Evolutionary conservation across 2,329 filamentous ascomycete species (phyloP), one percentile per base, ranked within the genome.

Genomic region (Pleoardoris graminearum): DNA sequence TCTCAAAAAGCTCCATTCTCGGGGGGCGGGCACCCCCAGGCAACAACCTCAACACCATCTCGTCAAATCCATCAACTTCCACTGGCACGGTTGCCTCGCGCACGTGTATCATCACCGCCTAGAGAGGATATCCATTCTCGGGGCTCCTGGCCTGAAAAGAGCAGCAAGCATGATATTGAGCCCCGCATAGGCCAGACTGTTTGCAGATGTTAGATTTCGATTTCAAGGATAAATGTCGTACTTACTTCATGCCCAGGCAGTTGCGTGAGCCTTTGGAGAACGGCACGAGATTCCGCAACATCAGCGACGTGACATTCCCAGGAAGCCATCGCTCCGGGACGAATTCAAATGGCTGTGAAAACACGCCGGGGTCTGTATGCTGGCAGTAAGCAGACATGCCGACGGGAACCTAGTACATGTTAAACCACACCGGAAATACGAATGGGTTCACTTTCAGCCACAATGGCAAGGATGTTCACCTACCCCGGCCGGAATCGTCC

Each of bases 81-180:
- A n/a, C n/a, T n/a, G n/a, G n/a, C n/a, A n/a, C n/a, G n/a, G n/a
- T n/a, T n/a, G n/a, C n/a, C n/a, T n/a, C n/a, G n/a, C n/a, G n/a
- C n/a, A n/a, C n/a, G n/a, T n/a, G n/a, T n/a, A n/a, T n/a, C n/a
- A n/a, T n/a, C n/a, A n/a, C n/a, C n/a, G n/a, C n/a, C n/a, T n/a
- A n/a, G n/a, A n/a, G n/a, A n/a, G n/a, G n/a, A n/a, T n/a, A n/a
- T n/a, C n/a, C n/a, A n/a, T n/a, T n/a, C n/a, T n/a, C n/a, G n/a
- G n/a, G n/a, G n/a, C n/a, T n/a, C n/a, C n/a, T n/a, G n/a, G n/a
- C n/a, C n/a, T n/a, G 41, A 66, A 64, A 16, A 70, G 35, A 25
- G 48, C 54, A 3, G 59, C 64, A n/a, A 69, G 33, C 14, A 51
- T 53, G 14, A 65, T 17, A 38, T 57, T 61, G 11, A 70, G 29